Evolutionary conservation across 192 early-diverging fungal genomes (phyloP).

Genomic region (Pilaira anomala): DNA sequence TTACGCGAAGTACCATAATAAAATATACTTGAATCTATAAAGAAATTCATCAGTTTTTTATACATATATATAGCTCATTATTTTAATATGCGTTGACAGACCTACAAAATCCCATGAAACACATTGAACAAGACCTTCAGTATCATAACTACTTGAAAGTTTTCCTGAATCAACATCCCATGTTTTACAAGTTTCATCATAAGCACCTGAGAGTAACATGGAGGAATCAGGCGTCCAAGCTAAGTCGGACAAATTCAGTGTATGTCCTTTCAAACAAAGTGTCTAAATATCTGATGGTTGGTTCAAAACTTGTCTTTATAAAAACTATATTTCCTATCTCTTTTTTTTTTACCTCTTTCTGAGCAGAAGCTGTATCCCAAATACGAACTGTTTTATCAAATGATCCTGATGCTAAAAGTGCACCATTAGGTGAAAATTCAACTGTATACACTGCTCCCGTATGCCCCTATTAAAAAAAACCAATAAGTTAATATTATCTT

Average conservation of each 20-base stretch:
- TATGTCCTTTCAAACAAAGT: constrained; percentile 69
- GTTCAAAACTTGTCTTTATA: background rate
- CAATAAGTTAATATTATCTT: background rate
- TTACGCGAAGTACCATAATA: constrained; percentile 79
- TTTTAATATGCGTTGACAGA: constrained; percentile 24
- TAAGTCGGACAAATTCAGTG: constrained; percentile 75
- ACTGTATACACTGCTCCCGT: constrained; percentile 87
- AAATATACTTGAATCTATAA: constrained; percentile 68
- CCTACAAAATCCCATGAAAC: constrained; percentile 73
- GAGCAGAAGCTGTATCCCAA: constrained; percentile 70
- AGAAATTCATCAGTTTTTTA: background rate
- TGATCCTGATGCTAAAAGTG: constrained; percentile 82
- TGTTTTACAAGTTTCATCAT: constrained; percentile 77
- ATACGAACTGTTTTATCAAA: constrained; percentile 93
- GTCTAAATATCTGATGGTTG: constrained; percentile 48
- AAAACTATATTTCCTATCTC: background rate
- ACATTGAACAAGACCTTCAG: constrained; percentile 85
- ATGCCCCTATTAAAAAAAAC: constrained; percentile 65
- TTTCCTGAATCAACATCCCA: constrained; percentile 76
- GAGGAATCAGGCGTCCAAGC: constrained; percentile 70
- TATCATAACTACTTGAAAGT: constrained; percentile 57
- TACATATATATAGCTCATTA: background rate
- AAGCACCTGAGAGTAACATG: constrained; percentile 68
- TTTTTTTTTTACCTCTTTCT: constrained; percentile 58
- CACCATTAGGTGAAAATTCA: constrained; percentile 81